Evolutionary conservation across 1,284 basidiomycete species (phyloP), one percentile per base, ranked within the genome.

Genomic region (Rhodotorula sp.): DNA sequence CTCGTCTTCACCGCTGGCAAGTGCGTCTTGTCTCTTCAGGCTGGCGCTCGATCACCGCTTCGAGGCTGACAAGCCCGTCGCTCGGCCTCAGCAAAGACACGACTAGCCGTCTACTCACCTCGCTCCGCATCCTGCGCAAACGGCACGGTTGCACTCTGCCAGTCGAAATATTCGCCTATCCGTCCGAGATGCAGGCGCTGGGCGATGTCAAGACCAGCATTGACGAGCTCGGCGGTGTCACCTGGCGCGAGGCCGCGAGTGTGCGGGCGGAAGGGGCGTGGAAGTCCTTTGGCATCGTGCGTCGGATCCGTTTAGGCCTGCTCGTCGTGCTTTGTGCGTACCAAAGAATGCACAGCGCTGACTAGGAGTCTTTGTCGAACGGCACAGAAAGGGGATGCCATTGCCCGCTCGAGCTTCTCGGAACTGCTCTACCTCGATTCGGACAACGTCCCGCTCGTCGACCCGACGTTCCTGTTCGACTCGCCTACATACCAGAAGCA

Each of bases 381-480:
- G 10, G 4, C 2, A 19, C 66, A 74, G 68, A 85, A 85, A 75
- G 83, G 81, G 2, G 79, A 83, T 2, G 81, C 84, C 8, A 81
- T 85, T 61, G 78, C 83, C 45, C 76, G 82, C 61, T 82, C 82
- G 17, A 25, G 57, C 17, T 85, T 84, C 74, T 68, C 79, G 9
- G 83, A 85, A 68, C 78, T 85, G 19, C 78, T 85, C 48, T 84
- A 82, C 70, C 78, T 84, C 41, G 82, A 83, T 64, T 78, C 76
- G 48, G 84, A 85, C 79, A 85, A 84, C 68, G 76, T 83, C 4
- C 83, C 83, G 0, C 77, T 85, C 0, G 77, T 80, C 1, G 80
- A 83, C 52, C 83, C 83, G 2, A 72, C 79, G 17, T 79, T 81
- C 68, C 81, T 85, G 12, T 85, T 85, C 76, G 76, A 80, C 48